These are phyloP conservation scores for Aphanocladium album DNA, from an alignment of 2,329 filamentous ascomycete species.

Conservation along the genomic window DNA sequence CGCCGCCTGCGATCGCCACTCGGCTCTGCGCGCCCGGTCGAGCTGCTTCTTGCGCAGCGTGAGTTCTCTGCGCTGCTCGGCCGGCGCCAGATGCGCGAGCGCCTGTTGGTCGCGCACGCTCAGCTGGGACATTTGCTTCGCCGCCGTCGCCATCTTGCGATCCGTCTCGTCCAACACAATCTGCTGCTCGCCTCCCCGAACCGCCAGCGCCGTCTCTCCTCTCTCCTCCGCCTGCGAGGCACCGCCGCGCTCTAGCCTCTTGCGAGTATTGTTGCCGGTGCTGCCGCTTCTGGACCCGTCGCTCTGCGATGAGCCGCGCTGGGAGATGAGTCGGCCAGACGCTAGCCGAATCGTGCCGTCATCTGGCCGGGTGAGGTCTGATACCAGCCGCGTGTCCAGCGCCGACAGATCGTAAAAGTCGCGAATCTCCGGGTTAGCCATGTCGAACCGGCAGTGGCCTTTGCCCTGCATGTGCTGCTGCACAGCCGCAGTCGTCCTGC, in stretches of 20 bases:
- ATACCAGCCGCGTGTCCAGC: constrained; percentile 2
- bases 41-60: not conserved
- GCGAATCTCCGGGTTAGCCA: constrained; percentile 23
- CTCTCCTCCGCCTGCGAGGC: not conserved
- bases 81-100: constrained; percentile 7
- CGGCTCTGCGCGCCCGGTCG: not conserved
- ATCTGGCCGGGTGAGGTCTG: not conserved
- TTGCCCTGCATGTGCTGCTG: constrained; percentile 44
- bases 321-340: constrained; percentile 7
- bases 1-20: not conserved
- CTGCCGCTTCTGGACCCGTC: not conserved
- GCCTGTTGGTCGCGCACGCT: constrained; percentile 8
- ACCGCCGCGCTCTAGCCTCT: not conserved
- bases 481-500: constrained; percentile 34
- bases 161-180: not conserved
- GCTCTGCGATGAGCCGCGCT: constrained; percentile 1
- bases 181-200: not conserved
- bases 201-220: not conserved
- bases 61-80: constrained; percentile 8
- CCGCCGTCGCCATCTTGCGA: not conserved
- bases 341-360: not conserved
- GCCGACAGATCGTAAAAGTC: constrained; percentile 31
- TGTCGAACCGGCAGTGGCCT: constrained; percentile 38
- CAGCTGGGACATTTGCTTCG: constrained; percentile 9
- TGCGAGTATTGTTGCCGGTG: not conserved